Percentiles rank a stretch among this genome's conserved stretches.
These are phyloP conservation scores for Gossypium trilobum DNA, from an alignment of 441 rosid species.

Conservation along the genomic window DNA sequence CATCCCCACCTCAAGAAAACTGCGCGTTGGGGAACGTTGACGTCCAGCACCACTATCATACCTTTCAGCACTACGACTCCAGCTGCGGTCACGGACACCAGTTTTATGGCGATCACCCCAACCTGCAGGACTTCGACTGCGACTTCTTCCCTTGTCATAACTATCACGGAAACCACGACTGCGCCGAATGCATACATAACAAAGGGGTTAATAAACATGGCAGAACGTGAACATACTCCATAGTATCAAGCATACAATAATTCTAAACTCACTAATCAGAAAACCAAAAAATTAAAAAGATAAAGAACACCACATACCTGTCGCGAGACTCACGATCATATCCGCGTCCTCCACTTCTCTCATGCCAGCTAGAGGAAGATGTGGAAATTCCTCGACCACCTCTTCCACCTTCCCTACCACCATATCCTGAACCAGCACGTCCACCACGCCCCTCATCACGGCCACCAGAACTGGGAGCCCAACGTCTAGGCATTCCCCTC, in stretches of 20 bases:
- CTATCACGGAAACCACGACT: conserved; percentile 25
- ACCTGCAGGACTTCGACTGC: conserved; percentile 33
- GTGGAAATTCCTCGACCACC: conserved; percentile 33
- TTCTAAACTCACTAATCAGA: neutral
- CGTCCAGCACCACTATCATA: conserved; percentile 27
- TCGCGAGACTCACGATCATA: conserved; percentile 35
- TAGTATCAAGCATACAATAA: neutral
- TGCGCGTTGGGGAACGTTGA: conserved; percentile 19
- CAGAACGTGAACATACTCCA: neutral
- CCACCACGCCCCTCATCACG: conserved; percentile 46
- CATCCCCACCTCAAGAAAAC: conserved; percentile 74
- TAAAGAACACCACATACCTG: conserved; percentile 29
- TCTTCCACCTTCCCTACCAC: conserved; percentile 51
- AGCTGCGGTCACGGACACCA: conserved; percentile 37
- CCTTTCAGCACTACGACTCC: conserved; percentile 50
- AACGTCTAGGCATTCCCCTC: conserved; percentile 55
- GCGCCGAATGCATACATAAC: conserved; percentile 29
- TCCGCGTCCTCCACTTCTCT: conserved; percentile 38
- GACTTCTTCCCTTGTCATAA: conserved; percentile 20
- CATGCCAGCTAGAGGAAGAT: conserved; percentile 26
- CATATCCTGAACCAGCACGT: conserved; percentile 30
- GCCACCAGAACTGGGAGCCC: conserved; percentile 56
- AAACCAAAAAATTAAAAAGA: neutral
- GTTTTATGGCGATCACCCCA: conserved; percentile 29
- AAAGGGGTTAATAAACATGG: neutral